A percentile compares a stretch with the other conserved stretches of the same genome.
phyloP scores from a whole-genome alignment of 2,329 filamentous ascomycete genomes.

The Dendryphion nanum region DNA sequence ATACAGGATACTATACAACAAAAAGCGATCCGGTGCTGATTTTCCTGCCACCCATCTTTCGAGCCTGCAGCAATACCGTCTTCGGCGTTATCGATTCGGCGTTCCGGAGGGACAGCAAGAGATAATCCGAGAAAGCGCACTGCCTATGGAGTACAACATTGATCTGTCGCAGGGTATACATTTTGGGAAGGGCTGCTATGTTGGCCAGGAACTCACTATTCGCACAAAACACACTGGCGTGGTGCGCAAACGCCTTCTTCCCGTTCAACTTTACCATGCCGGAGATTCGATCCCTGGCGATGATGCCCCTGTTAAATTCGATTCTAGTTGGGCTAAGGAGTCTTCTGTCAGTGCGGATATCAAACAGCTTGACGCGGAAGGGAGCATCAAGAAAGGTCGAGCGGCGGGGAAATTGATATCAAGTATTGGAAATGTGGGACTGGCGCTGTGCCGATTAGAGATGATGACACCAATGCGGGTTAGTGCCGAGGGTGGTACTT shows the following conservation, averaged over 20 bases:
- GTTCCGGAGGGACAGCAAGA: slow-evolving; percentile 84
- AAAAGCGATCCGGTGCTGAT: slow-evolving; percentile 21
- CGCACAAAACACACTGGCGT: slow-evolving; percentile 93
- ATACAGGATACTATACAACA: slow-evolving; percentile 6
- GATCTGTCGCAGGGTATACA: slow-evolving; percentile 84
- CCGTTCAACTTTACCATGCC: slow-evolving; percentile 66
- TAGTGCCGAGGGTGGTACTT: slow-evolving; percentile 64
- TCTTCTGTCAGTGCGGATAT: slow-evolving; percentile 53
- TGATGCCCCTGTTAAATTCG: slow-evolving; percentile 5
- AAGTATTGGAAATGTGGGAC: slow-evolving; percentile 79
- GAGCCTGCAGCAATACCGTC: slow-evolving; percentile 59
- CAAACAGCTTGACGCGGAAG: slow-evolving; percentile 48
- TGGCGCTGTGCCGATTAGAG: slow-evolving; percentile 84
- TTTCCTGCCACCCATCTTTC: slow-evolving; percentile 19
- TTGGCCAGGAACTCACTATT: slow-evolving; percentile 95
- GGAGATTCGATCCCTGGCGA: slow-evolving; percentile 2
- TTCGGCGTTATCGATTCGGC: slow-evolving; percentile 76
- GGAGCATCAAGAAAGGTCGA: slow-evolving; percentile 50
- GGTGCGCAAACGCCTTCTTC: slow-evolving; percentile 84
- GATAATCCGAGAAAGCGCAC: slow-evolving; percentile 65
- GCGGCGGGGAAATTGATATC: slow-evolving; percentile 78
- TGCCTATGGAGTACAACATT: slow-evolving; percentile 88
- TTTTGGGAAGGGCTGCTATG: slow-evolving; percentile 94
- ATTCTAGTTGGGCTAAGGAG: slow-evolving; percentile 40
- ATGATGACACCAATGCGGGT: slow-evolving; percentile 81